Conservation (phyloP, 2,329 filamentous ascomycete genomes). For the Colletotrichum chlorophyti region DNA sequence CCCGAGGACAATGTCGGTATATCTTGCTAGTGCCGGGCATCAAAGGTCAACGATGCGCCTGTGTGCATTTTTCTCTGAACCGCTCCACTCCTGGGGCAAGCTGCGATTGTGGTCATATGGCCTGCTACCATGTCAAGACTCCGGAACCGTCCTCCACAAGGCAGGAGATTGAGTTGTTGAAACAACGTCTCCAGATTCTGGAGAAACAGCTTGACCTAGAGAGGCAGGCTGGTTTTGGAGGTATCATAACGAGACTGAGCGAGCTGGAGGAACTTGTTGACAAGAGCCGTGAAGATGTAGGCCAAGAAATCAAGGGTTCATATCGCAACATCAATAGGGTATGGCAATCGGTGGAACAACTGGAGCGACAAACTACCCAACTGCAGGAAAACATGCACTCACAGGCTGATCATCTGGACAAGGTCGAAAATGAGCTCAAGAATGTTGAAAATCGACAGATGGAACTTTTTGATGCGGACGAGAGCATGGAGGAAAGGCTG, state of each 20-base stretch:
- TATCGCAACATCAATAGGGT: slow-evolving; percentile 61
- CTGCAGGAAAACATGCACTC: slow-evolving; percentile 44
- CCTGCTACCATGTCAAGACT: slow-evolving; percentile 63
- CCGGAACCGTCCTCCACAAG: slow-evolving; percentile 50
- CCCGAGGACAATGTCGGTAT: slow-evolving; percentile 65
- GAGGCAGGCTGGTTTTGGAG: slow-evolving; percentile 44
- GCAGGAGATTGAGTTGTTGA: slow-evolving; percentile 56
- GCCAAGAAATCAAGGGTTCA: slow-evolving; percentile 58
- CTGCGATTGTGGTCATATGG: slow-evolving; percentile 66
- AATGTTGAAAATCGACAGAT: slow-evolving; percentile 55
- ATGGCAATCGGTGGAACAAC: slow-evolving; percentile 58
- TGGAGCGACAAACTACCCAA: slow-evolving; percentile 46
- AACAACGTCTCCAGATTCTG: slow-evolving; percentile 50
- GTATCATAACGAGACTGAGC: slow-evolving; percentile 52
- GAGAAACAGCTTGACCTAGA: slow-evolving; percentile 50
- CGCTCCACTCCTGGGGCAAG: slow-evolving; percentile 58
- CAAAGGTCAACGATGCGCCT: slow-evolving; percentile 65
- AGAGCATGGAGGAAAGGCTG: slow-evolving; percentile 61
- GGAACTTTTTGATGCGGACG: slow-evolving; percentile 56
- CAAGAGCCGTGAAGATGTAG: slow-evolving; percentile 56
- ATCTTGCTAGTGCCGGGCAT: slow-evolving; percentile 63
- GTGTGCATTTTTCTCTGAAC: slow-evolving; percentile 63
- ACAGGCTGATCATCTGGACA: slow-evolving; percentile 48
- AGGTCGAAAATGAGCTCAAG: slow-evolving; percentile 49
- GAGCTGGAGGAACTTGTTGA: slow-evolving; percentile 62